phyloP scores from a whole-genome alignment of 371 early-diverging fungal genomes.

The Coemansia sp. region DNA sequence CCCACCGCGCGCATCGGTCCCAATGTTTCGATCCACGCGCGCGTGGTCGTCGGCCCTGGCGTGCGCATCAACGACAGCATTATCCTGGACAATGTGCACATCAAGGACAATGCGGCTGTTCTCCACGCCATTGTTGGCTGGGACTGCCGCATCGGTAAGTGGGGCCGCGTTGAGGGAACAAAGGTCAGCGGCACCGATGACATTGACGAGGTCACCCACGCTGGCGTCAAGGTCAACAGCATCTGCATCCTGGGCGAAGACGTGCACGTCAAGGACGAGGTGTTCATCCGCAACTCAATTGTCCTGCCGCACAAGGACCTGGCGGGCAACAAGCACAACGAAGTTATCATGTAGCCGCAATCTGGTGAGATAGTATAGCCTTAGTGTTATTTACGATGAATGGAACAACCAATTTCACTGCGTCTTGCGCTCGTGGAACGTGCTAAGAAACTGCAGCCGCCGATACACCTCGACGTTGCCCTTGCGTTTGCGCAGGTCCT shows the following conservation, averaged over 20 bases:
- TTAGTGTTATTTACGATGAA: neutral
- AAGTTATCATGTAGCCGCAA: constrained; percentile 83
- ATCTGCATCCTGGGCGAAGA: constrained; percentile 91
- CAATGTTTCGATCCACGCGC: constrained; percentile 94
- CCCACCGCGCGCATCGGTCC: constrained; percentile 95
- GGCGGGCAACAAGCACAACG: constrained; percentile 84
- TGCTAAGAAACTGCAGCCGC: constrained; percentile 45
- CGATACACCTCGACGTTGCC: constrained; percentile 48
- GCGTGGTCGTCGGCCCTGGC: constrained; percentile 90
- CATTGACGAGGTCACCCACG: constrained; percentile 69
- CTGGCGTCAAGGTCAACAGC: constrained; percentile 89
- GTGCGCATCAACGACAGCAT: constrained; percentile 95
- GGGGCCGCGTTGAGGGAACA: constrained; percentile 93
- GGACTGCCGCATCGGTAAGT: constrained; percentile 89
- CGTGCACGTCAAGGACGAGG: constrained; percentile 87
- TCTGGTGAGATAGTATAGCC: neutral
- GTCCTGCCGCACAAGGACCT: constrained; percentile 97
- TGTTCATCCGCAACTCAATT: constrained; percentile 92
- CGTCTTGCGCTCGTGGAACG: constrained; percentile 25
- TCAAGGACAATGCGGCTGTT: constrained; percentile 83
- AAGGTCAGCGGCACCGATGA: constrained; percentile 62
- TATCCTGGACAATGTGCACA: constrained; percentile 90
- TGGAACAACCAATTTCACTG: neutral
- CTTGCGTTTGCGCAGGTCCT: constrained; percentile 33
- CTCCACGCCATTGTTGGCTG: constrained; percentile 95